Base-by-base conservation (phyloP, 352 stramenopile species). In the Phytophthora capsici region DNA sequence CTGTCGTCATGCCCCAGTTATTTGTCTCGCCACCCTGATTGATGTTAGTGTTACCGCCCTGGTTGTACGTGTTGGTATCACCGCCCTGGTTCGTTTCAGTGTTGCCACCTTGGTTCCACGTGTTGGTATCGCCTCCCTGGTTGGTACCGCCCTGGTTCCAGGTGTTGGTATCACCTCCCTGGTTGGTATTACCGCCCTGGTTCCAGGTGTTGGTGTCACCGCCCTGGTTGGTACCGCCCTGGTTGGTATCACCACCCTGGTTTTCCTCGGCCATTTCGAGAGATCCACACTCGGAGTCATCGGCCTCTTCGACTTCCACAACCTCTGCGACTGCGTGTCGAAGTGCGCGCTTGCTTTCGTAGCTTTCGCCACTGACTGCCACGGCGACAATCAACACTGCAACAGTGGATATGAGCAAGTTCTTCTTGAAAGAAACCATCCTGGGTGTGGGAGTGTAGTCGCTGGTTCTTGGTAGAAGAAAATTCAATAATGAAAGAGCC, bases 201-300 rank as follows among this genome's bases (percentile, higher is more conserved):
- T 36, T 48, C 20, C 25, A 48, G 3, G 14, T 47, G 20, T 56
- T 56, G 0, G 26, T 53, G 5, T 40, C 20, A 12, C 36, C 36
- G 12, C n/a, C 36, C 30, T 48, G 50, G 34, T 56, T n/a, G 23
- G 40, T 20, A 34, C 26, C 26, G 26, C 28, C 28, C 28, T 47
- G 37, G 50, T 47, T 57, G 12, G 26, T 53, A 3, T 40, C 34
- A 2, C 36, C 43, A n/a, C 7, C 6, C 16, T 41, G 36, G 34
- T 69, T 25, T 20, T 57, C 46, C 17, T 63, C 53, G 0, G 44
- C 60, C 36, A 62, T 69, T n/a, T 62, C 52, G 9, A 66, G 38
- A 16, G 58, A 60, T 4, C 53, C 60, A 38, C 51, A 66, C 30
- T 66, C 58, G 16, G 57, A 66, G 54, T 63, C 55, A 25, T 65